phyloP scores from a whole-genome alignment of 768 basidiomycete species.

The Gyrodon lividus region DNA sequence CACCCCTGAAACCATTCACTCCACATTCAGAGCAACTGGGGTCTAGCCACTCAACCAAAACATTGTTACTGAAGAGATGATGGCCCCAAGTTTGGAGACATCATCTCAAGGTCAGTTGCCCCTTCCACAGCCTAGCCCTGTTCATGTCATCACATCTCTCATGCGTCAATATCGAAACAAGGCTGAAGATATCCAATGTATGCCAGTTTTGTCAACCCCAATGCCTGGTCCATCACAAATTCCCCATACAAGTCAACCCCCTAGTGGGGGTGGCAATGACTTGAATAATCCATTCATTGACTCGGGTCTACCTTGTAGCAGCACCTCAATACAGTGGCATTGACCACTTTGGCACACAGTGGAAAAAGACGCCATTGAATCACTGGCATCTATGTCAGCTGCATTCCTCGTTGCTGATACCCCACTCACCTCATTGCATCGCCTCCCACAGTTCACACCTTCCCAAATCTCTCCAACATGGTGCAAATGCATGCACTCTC shows the following conservation, averaged over 20 bases:
- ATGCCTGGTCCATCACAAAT: no score
- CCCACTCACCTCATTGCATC: no score
- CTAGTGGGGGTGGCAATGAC: no score
- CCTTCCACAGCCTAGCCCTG: slow-evolving; percentile 8
- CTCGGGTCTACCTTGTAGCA: no score
- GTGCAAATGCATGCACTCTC: neutral
- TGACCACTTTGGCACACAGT: no score
- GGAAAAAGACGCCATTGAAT: no score
- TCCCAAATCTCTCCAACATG: neutral
- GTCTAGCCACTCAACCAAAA: slow-evolving; percentile 18
- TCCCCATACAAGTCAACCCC: no score
- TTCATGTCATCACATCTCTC: neutral
- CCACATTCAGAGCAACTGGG: slow-evolving; percentile 32
- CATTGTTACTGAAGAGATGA: slow-evolving; percentile 12
- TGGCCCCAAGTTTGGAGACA: slow-evolving; percentile 34
- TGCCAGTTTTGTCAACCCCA: no score
- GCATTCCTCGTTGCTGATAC: no score
- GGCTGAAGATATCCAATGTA: neutral
- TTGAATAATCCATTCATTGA: no score
- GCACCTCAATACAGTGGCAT: no score
- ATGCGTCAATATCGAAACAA: neutral
- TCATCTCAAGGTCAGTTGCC: slow-evolving; percentile 22
- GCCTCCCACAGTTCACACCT: neutral
- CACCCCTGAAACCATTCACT: slow-evolving; percentile 26
- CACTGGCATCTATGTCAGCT: no score